Evolutionary conservation across 768 basidiomycete species (phyloP), one percentile per base, ranked within the genome.

Genomic region (Omphalotus guepiniiformis): DNA sequence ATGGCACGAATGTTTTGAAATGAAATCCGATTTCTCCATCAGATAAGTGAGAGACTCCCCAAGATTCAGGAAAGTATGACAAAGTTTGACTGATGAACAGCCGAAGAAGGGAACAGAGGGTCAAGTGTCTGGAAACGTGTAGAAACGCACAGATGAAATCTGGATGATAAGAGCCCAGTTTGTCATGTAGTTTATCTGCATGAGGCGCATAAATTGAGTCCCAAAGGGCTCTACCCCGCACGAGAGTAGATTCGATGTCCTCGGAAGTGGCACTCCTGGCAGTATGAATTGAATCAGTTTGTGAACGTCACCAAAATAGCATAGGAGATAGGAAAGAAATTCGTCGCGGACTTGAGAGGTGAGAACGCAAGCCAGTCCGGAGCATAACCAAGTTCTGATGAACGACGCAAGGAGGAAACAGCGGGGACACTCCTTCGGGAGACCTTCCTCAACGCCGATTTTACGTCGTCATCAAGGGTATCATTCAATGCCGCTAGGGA

Each of bases 121-220:
- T 42, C 19, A 27, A 30, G n/a, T 15, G 3, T 12, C 19, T 35
- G 48, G 42, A 37, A 32, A 37, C 23, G 16, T 42, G 18, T 21
- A 30, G 51, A 59, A 56, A 81, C 88, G 72, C 67, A 92, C 89
- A 74, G 65, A 93, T 91, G 72, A 95, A 89, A 74, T 95, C 93
- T 51, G 93, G 93, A 67, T 95, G 93, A 71, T 91, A 89, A 47
- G 79, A 76, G 62, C 76, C 83, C 53, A 95, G 76, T 72, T 93
- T 95, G 71, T 82, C 72, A 68, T 90, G 79, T 61, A 95, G 80
- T 70, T 94, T 95, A 72, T 81, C 82, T 61, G 83, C 85, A 72
- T 92, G 88, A 63, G 92, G 92, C 64, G 80, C 72, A 66, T 95
- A 95, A 67, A 95, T 92, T 45, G 82, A 79, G 64, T 85, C 74